These are phyloP conservation scores for Apocynum venetum DNA, from an alignment of 257 asterid species.

Conservation along the genomic window DNA sequence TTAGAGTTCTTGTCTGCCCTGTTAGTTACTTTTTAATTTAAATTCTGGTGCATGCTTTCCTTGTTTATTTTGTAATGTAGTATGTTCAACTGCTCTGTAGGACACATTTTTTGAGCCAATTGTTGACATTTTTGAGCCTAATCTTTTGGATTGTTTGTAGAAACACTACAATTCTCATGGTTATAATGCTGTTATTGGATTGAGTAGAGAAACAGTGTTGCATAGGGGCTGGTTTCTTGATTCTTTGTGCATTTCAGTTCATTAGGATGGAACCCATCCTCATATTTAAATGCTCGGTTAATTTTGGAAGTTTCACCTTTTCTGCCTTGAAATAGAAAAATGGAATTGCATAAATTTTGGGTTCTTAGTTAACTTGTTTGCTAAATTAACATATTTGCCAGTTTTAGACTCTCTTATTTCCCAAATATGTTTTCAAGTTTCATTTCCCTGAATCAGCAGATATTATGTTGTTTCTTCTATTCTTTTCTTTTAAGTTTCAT, in stretches of 20 bases:
- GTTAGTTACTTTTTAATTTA: slow-evolving; percentile 12
- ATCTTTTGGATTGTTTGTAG: neutral
- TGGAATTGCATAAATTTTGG: no score
- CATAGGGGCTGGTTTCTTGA: neutral
- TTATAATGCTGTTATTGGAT: slow-evolving; percentile 1
- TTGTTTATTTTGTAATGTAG: neutral
- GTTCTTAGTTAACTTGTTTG: no score
- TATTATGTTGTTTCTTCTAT: neutral
- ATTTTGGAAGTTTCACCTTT: no score
- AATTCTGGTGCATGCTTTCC: slow-evolving; percentile 10
- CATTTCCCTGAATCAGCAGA: neutral
- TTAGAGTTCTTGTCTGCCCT: slow-evolving; percentile 16
- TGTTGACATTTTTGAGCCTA: neutral
- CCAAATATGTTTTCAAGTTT: neutral
- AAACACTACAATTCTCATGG: neutral
- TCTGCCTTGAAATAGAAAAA: no score
- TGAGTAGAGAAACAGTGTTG: neutral
- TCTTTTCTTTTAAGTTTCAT: neutral
- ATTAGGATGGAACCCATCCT: neutral
- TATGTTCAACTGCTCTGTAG: neutral
- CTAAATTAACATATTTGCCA: no score
- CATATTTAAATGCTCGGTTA: no score
- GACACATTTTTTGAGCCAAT: neutral
- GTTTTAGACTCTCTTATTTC: no score
- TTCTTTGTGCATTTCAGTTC: neutral